A percentile compares a stretch with the other conserved stretches of the same genome.
Evolutionary conservation across 208 protist genomes (phyloP).

Genomic region (Strigomonas galati): DNA sequence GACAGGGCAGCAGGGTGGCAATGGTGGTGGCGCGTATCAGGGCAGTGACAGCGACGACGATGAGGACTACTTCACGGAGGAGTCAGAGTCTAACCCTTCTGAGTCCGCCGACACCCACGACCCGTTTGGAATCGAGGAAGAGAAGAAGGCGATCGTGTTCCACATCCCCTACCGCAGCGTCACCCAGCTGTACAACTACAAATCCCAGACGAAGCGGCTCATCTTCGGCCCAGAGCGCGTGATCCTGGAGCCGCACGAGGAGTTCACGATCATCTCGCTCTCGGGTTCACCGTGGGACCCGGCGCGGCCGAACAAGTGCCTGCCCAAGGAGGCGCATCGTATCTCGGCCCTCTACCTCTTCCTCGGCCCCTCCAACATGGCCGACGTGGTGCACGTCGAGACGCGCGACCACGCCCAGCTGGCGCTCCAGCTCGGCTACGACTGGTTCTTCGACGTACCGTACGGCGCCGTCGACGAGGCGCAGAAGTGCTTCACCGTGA

Average conservation of each 20-base stretch:
- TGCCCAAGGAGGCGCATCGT: slow-evolving; percentile 60
- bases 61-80: not conserved
- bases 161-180: slow-evolving; percentile 92
- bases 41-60: slow-evolving; percentile 5
- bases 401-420: slow-evolving; percentile 88
- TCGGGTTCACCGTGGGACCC: slow-evolving; percentile 88
- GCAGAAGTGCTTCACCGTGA: slow-evolving; percentile 69
- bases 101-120: not conserved
- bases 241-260: slow-evolving; percentile 81
- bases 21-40: slow-evolving; percentile 16
- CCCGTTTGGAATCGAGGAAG: not conserved
- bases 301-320: slow-evolving; percentile 67
- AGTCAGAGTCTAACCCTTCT: not conserved
- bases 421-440: slow-evolving; percentile 82
- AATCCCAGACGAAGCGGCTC: slow-evolving; percentile 73
- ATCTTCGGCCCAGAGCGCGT: slow-evolving; percentile 82
- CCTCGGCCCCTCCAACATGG: slow-evolving; percentile 94
- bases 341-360: slow-evolving; percentile 84
- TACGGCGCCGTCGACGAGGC: slow-evolving; percentile 48
- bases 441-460: slow-evolving; percentile 86
- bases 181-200: slow-evolving; percentile 96
- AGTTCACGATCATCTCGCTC: slow-evolving; percentile 78
- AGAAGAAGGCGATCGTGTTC: slow-evolving; percentile 85
- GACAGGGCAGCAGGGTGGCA: slow-evolving; percentile 6
- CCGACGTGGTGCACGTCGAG: slow-evolving; percentile 91